Percentiles rank a stretch among this genome's conserved stretches.
phyloP scores from a whole-genome alignment of 2,329 filamentous ascomycete genomes.

The Talaromyces sp. region DNA sequence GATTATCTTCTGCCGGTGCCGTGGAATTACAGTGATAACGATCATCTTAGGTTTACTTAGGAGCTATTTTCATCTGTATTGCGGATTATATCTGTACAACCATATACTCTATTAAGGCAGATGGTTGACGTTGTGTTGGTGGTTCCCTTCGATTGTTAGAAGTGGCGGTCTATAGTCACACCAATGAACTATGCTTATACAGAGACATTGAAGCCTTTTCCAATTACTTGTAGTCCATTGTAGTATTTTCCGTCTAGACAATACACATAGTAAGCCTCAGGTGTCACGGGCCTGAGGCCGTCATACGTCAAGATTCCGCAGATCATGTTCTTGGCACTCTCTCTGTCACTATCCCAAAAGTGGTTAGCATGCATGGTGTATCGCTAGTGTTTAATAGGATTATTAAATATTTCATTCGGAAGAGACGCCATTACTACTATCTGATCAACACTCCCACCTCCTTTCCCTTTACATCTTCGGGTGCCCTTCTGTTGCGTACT shows the following conservation, averaged over 20 bases:
- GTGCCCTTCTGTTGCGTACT: constrained; percentile 16
- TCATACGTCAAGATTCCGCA: not conserved
- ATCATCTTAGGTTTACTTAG: not conserved
- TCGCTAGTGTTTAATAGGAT: not conserved
- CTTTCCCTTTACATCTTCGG: constrained; percentile 6
- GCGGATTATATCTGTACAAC: not conserved
- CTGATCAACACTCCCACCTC: not conserved
- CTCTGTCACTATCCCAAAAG: not conserved
- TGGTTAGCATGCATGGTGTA: not conserved
- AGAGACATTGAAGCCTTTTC: not conserved
- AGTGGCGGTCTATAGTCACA: not conserved
- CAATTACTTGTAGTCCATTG: not conserved
- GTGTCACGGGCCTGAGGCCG: not conserved
- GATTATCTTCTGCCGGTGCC: not conserved
- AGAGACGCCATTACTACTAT: not conserved
- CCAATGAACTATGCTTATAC: not conserved
- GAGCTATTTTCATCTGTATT: not conserved
- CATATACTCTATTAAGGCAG: not conserved
- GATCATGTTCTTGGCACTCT: not conserved
- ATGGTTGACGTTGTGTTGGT: not conserved
- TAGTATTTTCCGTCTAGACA: not conserved
- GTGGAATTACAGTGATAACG: not conserved
- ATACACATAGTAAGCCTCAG: not conserved
- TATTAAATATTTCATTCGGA: not conserved
- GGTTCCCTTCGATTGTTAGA: not conserved